Base-by-base conservation (phyloP, 805 yeast species). In the Kazachstania kunashirensis region DNA sequence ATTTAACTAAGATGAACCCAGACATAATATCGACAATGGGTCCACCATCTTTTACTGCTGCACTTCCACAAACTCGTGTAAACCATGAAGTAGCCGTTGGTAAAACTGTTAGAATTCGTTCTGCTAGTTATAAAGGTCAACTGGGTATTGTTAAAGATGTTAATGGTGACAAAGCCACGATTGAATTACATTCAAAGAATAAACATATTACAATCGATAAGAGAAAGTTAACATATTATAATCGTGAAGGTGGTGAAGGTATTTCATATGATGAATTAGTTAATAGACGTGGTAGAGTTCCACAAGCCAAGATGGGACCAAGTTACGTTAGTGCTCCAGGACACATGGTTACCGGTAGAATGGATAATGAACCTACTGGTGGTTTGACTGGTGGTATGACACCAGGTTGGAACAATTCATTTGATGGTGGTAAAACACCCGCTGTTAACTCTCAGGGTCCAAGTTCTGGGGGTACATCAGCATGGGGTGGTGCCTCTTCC, bases 131-230 rank as follows among this genome's bases (percentile, higher is more conserved):
- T 59, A 92, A 92, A 63, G 97, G 98, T 31, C 76, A 85, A 48
- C 78, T 80, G 65, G 98, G 98, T 57, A 82, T 84, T 46, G 84
- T 92, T 29, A 81, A 83, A 47, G 97, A 92, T 55, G 85, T 95
- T 8, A 92, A 85, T 50, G 98, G 94, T 44, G 81, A 81, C 11
- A 74, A 72, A 47, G 97, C 96, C 1, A 74, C 96, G 42, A 84
- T 92, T 30, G 98, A 92, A 63, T 70, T 92, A 45, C 97, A 92
- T 59, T 84, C 96, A 19, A 88, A 88, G 47, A 79, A 79, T 54
- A 92, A 89, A 58, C 83, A 82, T 41, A 77, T 88, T 43, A 84
- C 89, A 40, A 83, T 92, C 24, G 79, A 77, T 49, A 88, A 88
- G 53, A 70, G 73, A 24, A 84, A 79, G 53, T 68, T 92, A 50